Base-by-base conservation (phyloP, 2,329 filamentous ascomycete genomes). In the Penicillium sp. region DNA sequence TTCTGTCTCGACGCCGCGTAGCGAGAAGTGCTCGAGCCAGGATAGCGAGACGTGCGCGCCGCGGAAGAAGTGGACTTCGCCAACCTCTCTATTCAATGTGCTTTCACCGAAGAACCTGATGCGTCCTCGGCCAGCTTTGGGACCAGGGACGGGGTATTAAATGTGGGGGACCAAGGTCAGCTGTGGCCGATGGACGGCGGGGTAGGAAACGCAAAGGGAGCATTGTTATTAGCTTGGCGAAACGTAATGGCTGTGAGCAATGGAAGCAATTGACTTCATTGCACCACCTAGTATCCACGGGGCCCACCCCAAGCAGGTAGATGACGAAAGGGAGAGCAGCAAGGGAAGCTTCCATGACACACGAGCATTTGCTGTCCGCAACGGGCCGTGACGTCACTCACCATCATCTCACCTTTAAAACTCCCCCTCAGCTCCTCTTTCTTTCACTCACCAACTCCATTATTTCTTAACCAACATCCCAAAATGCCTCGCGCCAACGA, bases 401-500 rank as follows among this genome's bases (percentile, higher is more conserved):
- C 38, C 54, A 62, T 61, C 61, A 62, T 60, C 48, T 51, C 14
- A 40, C 16, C 43, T 55, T 55, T 58, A 53, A 58, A 55, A 20
- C 51, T 38, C 46, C 24, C 36, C 44, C 28, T 30, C 36, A 5
- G 16, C 41, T 53, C 38, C 49, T 44, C 39, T 36, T 44, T 48
- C 41, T 30, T 38, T 11, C 14, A 31, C 10, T 50, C 33, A 22
- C 30, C 38, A 22, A 20, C 5, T 16, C 6, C 41, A 22, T 30
- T 11, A 30, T 18, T 28, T 41, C 28, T 41, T 44, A 31, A 44
- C 44, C 20, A 22, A 45, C 10, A 41, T 16, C 46, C 46, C 64
- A 74, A 51, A 40, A 90, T 90, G 87, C 74, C 84, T 72, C 86
- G 86, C 71, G 88, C 86, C 77, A 87, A 89, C 76, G 80, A 81